Evolutionary conservation across 1,284 basidiomycete species (phyloP).

Genomic region (Volvariella volvacea): DNA sequence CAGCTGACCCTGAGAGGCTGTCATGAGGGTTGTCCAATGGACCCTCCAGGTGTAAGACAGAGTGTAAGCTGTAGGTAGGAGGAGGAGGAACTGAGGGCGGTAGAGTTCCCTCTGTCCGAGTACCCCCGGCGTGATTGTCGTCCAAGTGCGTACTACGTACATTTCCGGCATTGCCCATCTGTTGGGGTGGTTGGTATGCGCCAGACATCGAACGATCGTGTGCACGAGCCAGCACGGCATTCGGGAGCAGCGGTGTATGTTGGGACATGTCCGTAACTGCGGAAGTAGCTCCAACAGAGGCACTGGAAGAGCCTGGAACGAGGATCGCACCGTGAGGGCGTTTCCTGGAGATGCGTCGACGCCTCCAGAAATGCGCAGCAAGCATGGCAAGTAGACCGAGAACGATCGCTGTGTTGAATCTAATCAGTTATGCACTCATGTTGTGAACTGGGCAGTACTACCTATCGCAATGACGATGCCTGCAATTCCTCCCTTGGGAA

Average conservation of each 20-base stretch:
- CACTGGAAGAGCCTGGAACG: not conserved
- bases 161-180: too few species aligned
- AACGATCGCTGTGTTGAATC: conserved; percentile 4
- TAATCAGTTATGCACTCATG: too few species aligned
- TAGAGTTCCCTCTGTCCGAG: too few species aligned
- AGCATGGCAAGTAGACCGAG: conserved; percentile 4
- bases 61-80: too few species aligned
- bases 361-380: not conserved
- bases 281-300: not conserved
- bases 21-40: too few species aligned
- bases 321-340: conserved; percentile 2
- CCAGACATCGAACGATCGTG: too few species aligned
- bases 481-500: conserved; percentile 3
- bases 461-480: conserved; percentile 4
- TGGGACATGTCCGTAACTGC: not conserved
- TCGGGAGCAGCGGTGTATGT: not conserved
- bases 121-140: too few species aligned
- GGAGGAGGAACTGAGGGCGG: too few species aligned
- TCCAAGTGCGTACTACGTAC: too few species aligned
- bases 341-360: not conserved
- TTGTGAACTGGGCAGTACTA: not conserved
- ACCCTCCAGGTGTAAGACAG: too few species aligned
- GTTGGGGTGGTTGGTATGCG: too few species aligned
- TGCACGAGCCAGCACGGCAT: not conserved
- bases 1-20: too few species aligned